Conservation (phyloP, 306 rosid species). For the Ceratonia siliqua region DNA sequence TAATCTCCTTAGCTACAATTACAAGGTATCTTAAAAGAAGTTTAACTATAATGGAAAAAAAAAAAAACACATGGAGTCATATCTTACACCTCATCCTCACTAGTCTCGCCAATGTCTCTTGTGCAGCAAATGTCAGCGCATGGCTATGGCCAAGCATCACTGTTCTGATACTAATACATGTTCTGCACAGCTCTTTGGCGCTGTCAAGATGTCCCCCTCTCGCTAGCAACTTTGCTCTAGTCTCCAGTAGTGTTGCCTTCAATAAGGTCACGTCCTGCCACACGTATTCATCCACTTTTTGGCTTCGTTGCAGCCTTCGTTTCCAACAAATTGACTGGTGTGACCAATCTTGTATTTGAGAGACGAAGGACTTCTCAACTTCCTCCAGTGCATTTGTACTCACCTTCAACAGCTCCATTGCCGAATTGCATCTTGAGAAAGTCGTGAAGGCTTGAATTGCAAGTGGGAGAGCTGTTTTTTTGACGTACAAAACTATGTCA, state of each 20-base stretch:
- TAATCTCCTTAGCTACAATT: not conserved
- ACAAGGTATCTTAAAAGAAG: constrained; percentile 9
- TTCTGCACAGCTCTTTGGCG: constrained; percentile 78
- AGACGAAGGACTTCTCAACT: constrained; percentile 85
- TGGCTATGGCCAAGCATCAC: constrained; percentile 90
- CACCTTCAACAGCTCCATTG: constrained; percentile 77
- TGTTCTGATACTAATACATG: constrained; percentile 84
- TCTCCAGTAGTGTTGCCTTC: constrained; percentile 85
- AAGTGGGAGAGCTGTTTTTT: constrained; percentile 78
- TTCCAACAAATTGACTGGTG: constrained; percentile 80
- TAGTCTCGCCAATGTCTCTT: constrained; percentile 76
- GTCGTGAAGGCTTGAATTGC: constrained; percentile 75
- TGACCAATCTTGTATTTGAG: constrained; percentile 88
- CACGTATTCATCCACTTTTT: constrained; percentile 74
- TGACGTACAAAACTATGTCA: constrained; percentile 72
- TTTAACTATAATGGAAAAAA: constrained; percentile 13
- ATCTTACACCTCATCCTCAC: constrained; percentile 86
- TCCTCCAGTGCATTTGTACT: constrained; percentile 87
- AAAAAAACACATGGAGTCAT: constrained; percentile 31
- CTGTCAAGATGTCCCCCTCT: constrained; percentile 80
- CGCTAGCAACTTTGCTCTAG: constrained; percentile 74
- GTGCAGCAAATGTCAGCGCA: constrained; percentile 82
- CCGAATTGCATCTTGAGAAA: constrained; percentile 82
- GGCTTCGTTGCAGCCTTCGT: constrained; percentile 60
- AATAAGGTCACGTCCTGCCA: constrained; percentile 91